Evolutionary conservation across 345 rosid genomes (phyloP), one percentile per base, ranked within the genome.

Genomic region (Aquilaria malaccensis): DNA sequence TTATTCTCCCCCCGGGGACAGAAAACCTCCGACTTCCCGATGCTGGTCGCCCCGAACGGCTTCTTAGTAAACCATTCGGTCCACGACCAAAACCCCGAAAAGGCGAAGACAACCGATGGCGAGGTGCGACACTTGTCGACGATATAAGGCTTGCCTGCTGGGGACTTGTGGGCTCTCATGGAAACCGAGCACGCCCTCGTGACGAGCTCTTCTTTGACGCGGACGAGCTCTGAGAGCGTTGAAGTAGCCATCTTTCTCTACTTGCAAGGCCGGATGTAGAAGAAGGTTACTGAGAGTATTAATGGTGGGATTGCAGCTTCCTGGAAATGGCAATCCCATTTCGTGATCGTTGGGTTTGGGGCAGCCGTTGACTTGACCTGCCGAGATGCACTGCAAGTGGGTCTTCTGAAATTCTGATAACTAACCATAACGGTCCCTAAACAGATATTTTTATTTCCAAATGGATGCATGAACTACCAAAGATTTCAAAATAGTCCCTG

Each of bases 1-100:
- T 10, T 22, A 52, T 62, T 37, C 12, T 52, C 53, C 9, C 58
- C 66, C 1, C 4, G 43, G 41, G 58, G 66, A 62, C 37, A 62
- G 37, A 62, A 87, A 59, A 83, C 81, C 2, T 72, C 53, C 4
- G 30, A 9, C 32, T 50, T 78, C 2, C 85, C 76, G 62, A 82
- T 71, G 74, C 66, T 59, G 4, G 67, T 70, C 56, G 77, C 85
- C 43, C 92, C 98, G 41, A 88, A 91, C 4, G 90, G 65, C 12
- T 48, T 37, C 2, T 43, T 14, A n/a, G 67, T 29, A 48, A 66
- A 74, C 89, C 80, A 84, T 11, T 80, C 71, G 10, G 32, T 13
- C 10, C 30, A 46, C 43, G 70, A 64, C 81, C 83, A 87, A 60
- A 62, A 67, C 33, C 85, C 87, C 30, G 78, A 72, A 71, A 88